Base-by-base conservation (phyloP, 345 rosid genomes). In the Citrus glauca region DNA sequence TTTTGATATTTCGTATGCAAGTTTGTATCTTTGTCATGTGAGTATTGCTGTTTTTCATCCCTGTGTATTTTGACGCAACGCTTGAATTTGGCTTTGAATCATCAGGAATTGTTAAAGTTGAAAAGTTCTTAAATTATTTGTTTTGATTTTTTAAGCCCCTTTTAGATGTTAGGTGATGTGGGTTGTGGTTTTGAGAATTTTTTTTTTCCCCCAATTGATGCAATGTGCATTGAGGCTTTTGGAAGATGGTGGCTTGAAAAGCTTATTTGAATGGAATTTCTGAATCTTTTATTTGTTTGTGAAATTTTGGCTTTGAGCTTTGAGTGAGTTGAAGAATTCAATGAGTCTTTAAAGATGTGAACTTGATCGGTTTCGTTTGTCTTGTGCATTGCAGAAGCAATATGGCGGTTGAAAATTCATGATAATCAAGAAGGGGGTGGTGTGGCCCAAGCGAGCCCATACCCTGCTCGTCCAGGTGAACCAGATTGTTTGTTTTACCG, bases 401-500 rank as follows among this genome's bases (percentile, higher is more conserved):
- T 88, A 22, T 66, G 82, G 85, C 84, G 85, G 78, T 66, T 92
- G 87, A 89, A 90, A 81, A 84, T 92, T 71, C 78, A 81, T 82
- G 94, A 87, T 75, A 82, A 82, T 82, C 81, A 81, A 68, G 86
- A 82, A 57, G 84, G 83, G 66, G 81, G 77, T 33, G 81, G 83
- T 50, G 77, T 72, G 81, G 84, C 85, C 66, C 83, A 86, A 75
- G 50, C 89, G 3, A 80, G 86, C 78, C 83, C 82, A 61, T 91
- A 87, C 79, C 97, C 95, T 20, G 91, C 88, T 83, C 97, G 97
- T 71, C 95, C 93, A 4, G 91, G 95, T 24, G 93, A 87, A 81
- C 87, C 88, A 27, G 91, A 92, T 86, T 92, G 97, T 72, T 83
- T 66, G 33, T 92, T 75, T 81, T 91, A 82, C 84, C 62, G 89